Evolutionary conservation across 2,329 filamentous ascomycete species (phyloP), one percentile per base, ranked within the genome.

Genomic region (Paraphaeosphaeria minitans): DNA sequence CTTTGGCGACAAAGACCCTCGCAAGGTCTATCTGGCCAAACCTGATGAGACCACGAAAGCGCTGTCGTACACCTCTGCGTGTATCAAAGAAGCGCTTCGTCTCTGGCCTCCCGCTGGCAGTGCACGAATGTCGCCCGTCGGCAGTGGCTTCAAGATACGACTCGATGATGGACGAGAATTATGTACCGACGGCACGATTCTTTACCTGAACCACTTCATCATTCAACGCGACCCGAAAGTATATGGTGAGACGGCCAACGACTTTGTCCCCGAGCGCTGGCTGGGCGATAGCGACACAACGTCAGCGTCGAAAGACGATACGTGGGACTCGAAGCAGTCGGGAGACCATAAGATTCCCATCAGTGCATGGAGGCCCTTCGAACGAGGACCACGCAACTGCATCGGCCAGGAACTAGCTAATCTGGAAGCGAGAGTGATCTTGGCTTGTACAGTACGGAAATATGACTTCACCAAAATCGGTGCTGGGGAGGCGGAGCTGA

Each of bases 321-420:
- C 29, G 7, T 53, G 50, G 3, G 58, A 60, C 13, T 57, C 50
- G 2, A 50, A 51, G 4, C 55, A 59, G n/a, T 48, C 55, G 2
- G 60, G 61, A 27, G 60, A 56, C 2, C 66, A 62, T 43, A 62
- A 67, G 73, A 60, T 78, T 70, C 66, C 78, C 65, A 29, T 61
- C 74, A 81, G 63, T 54, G 82, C 83, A 0, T 88, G 80, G 79
- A 77, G 84, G 8, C 76, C 83, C 0, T 88, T 88, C 67, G 83
- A 84, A 64, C 77, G 81, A 49, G 85, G 85, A 0, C 78, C 81
- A 2, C 71, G 85, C 16, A 83, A 83, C 57, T 88, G 85, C 64
- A 83, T 87, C 41, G 85, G 84, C 0, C 84, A 86, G 69, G 84
- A 85, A 66, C 75, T 87, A 43, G 84, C 81, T 1, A 80, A 82